Evolutionary conservation across 768 basidiomycete species (phyloP), one percentile per base, ranked within the genome.

Genomic region (Sutorius australiensis): DNA sequence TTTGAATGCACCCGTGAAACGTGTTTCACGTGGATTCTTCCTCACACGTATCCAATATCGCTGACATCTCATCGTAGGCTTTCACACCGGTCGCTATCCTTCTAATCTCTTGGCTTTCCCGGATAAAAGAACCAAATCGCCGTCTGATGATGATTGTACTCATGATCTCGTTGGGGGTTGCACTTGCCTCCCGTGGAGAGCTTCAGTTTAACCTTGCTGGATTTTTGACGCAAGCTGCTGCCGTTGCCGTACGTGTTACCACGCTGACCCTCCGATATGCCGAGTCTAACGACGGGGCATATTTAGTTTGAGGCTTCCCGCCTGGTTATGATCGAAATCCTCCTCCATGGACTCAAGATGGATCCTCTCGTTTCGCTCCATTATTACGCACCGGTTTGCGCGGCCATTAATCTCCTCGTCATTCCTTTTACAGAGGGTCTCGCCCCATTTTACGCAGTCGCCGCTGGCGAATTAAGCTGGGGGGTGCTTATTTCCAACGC

Each of bases 321-420:
- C 37, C 81, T 98, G 12, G 93, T 98, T 21, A 93, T 97, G 84
- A 98, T 98, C 55, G 90, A 98, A 68, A 83, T 95, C 48, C 83
- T 98, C 37, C 77, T 98, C 0, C 92, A 97, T 65, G 94, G 94
- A 34, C 75, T 97, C 64, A 97, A 97, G 74, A 98, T 98, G 95
- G 93, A 97, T 65, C 95, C 95, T 0, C 81, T 98, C 6, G 90
- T 93, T 19, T 97, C 94, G 6, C 72, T 98, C 47, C 91, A 98
- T 75, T 98, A 95, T 75, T 97, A 94, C 66, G 94, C 95, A 10
- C 94, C 94, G 13, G 91, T 98, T 47, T 98, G 95, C 69, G 93
- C 95, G 0, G 68, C 76, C 55, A 89, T 98, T 75, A 98, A 97
- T 70, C 80, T 92, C 21, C 67, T 81, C 49, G 76, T 95, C 57